Evolutionary conservation across 1,284 basidiomycete genomes (phyloP), one percentile per base, ranked within the genome.

Genomic region (Entoloma clypeatum): DNA sequence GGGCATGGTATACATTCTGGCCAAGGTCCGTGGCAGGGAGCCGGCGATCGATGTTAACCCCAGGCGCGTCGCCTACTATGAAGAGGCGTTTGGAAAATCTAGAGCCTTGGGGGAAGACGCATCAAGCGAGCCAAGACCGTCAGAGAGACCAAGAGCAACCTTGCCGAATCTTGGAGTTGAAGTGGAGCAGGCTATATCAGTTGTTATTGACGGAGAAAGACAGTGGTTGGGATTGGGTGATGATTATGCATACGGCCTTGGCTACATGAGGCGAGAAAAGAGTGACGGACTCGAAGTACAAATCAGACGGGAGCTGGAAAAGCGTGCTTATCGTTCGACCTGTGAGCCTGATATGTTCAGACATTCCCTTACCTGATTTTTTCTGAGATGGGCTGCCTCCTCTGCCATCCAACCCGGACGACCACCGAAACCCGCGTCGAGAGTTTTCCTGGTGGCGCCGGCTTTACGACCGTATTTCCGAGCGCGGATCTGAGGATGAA

Each of bases 391-490:
- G 45, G 9, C 52, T 30, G 43, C 41, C 1, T 18, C 44, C 26
- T 44, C 43, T 17, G 45, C 45, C 13, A 35, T 45, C 7, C 45
- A 25, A 17, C 16, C 28, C 3, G 28, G 10, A 16, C 37, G 25
- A n/a, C n/a, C n/a, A n/a, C n/a, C n/a, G n/a, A 36, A 21, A 27
- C 23, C 19, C 19, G 31, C 35, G 47, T 14, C 41, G 38, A 21
- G 65, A 66, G 34, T 55, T 61, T 7, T 75, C 79, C 0, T 79
- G 77, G 79, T 80, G 77, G 78, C 70, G 70, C 14, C 66, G 59
- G 27, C 52, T 76, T 4, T 79, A 79, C 53, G 57, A 69, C 48
- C 72, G 72, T 13, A 49, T 79, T 21, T 79, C 77, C 3, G 72
- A 74, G 37, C 59, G 67, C 3, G 63, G 61, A 4, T 57, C 54